These are phyloP conservation scores for Castanea mollissima DNA, from an alignment of 306 rosid species.

Conservation along the genomic window DNA sequence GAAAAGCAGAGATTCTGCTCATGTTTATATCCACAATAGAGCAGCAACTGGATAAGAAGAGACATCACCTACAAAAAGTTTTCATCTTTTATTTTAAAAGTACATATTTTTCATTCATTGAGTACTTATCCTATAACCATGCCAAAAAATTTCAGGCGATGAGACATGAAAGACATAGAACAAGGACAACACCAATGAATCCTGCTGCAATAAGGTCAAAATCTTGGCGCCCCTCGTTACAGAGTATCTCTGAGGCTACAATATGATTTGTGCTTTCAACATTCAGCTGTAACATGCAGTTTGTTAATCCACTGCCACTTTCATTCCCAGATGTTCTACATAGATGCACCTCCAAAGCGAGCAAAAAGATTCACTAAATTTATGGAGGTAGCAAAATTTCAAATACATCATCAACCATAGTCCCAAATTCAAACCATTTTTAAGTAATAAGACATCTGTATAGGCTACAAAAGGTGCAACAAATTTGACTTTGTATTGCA, in stretches of 20 bases:
- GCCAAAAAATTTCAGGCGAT: slow-evolving; percentile 45
- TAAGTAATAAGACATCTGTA: slow-evolving; percentile 42
- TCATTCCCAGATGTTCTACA: slow-evolving; percentile 24
- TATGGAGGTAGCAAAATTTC: slow-evolving; percentile 39
- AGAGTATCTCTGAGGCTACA: slow-evolving; percentile 78
- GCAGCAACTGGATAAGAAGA: background rate
- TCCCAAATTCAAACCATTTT: slow-evolving; percentile 37
- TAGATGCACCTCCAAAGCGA: slow-evolving; percentile 26
- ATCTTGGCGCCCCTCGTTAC: slow-evolving; percentile 89
- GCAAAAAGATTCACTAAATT: slow-evolving; percentile 24
- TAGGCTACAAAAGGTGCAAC: slow-evolving; percentile 39
- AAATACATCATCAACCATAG: slow-evolving; percentile 36
- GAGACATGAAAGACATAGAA: slow-evolving; percentile 57
- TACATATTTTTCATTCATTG: background rate
- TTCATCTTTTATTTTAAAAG: background rate
- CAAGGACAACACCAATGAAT: slow-evolving; percentile 44
- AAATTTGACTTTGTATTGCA: slow-evolving; percentile 39
- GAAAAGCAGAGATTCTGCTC: background rate
- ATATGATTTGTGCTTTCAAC: slow-evolving; percentile 34
- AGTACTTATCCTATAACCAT: background rate
- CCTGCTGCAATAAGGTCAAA: slow-evolving; percentile 52
- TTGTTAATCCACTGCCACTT: slow-evolving; percentile 25
- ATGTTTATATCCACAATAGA: background rate
- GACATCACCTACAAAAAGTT: background rate
- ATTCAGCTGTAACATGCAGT: slow-evolving; percentile 15